These are phyloP conservation scores for Pisolithus tinctorius DNA, from an alignment of 768 basidiomycete species.

Conservation along the genomic window DNA sequence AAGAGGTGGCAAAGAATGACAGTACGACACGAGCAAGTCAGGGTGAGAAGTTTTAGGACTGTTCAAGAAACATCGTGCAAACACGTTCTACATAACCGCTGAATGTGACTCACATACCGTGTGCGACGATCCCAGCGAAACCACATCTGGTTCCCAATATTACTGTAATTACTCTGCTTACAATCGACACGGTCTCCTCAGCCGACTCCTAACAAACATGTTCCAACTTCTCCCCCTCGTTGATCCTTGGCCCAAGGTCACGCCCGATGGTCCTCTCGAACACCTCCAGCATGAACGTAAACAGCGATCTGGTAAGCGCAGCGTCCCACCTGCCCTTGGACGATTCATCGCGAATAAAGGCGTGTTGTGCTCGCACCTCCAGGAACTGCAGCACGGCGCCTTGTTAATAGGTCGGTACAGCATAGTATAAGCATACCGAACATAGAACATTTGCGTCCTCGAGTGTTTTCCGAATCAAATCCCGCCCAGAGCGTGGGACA, in stretches of 20 bases:
- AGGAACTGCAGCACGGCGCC: slow-evolving; percentile 51
- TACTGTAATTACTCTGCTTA: not conserved
- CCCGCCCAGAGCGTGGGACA: slow-evolving; percentile 80
- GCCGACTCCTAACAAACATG: slow-evolving; percentile 55
- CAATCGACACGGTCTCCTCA: too few relatives aligned
- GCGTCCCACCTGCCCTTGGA: slow-evolving; percentile 97
- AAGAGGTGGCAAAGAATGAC: too few relatives aligned
- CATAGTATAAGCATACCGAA: slow-evolving; percentile 46
- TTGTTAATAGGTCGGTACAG: slow-evolving; percentile 4
- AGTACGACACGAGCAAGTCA: too few relatives aligned
- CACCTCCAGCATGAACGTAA: slow-evolving; percentile 86
- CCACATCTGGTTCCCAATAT: not conserved
- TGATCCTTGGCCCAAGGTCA: slow-evolving; percentile 68
- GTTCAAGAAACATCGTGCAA: too few relatives aligned
- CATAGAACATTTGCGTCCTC: slow-evolving; percentile 71
- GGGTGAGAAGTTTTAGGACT: too few relatives aligned
- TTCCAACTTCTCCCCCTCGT: slow-evolving; percentile 44
- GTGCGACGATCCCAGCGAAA: not conserved
- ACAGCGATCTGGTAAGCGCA: slow-evolving; percentile 74
- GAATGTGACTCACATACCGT: not conserved
- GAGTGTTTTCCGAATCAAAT: slow-evolving; percentile 73
- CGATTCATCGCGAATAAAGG: slow-evolving; percentile 88
- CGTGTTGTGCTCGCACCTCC: slow-evolving; percentile 96
- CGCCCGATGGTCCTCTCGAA: slow-evolving; percentile 84
- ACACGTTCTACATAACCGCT: too few relatives aligned